Conservation (phyloP, 306 rosid species). For the Adenanthera pavonina region DNA sequence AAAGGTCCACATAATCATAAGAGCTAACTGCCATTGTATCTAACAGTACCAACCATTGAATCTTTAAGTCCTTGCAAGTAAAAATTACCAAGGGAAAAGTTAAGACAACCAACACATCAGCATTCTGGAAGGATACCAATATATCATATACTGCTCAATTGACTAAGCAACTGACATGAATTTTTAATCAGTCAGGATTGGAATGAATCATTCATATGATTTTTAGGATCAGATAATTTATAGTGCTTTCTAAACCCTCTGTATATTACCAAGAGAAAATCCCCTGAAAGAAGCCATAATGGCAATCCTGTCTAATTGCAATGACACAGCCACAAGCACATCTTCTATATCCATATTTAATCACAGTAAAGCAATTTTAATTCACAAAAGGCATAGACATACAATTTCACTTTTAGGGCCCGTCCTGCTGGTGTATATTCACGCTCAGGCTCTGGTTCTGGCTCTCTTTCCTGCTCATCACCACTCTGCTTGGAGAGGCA, state of each 20-base stretch:
- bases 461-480: constrained; percentile 77
- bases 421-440: constrained; percentile 99
- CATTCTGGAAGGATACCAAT: constrained; percentile 7
- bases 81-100: constrained; percentile 31
- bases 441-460: constrained; percentile 90
- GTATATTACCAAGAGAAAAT: constrained; percentile 25
- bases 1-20: constrained; percentile 30
- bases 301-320: constrained; percentile 1
- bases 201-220: constrained; percentile 6
- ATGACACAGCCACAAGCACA: constrained; percentile 3
- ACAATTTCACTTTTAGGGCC: constrained; percentile 85
- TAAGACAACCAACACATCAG: constrained; percentile 6
- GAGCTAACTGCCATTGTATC: constrained; percentile 15
- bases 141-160: constrained; percentile 15
- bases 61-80: not conserved
- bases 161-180: constrained; percentile 1
- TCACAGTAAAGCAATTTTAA: constrained; percentile 28
- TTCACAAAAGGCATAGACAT: constrained; percentile 46
- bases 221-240: constrained; percentile 11
- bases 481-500: constrained; percentile 71
- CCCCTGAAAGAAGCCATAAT: constrained; percentile 22
- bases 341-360: constrained; percentile 20
- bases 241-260: constrained; percentile 16
- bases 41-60: constrained; percentile 24
- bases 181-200: constrained; percentile 21